Percentiles rank a stretch among this genome's conserved stretches.
Conservation (phyloP, 441 rosid species). For the Euphorbia schlechtendalii region DNA sequence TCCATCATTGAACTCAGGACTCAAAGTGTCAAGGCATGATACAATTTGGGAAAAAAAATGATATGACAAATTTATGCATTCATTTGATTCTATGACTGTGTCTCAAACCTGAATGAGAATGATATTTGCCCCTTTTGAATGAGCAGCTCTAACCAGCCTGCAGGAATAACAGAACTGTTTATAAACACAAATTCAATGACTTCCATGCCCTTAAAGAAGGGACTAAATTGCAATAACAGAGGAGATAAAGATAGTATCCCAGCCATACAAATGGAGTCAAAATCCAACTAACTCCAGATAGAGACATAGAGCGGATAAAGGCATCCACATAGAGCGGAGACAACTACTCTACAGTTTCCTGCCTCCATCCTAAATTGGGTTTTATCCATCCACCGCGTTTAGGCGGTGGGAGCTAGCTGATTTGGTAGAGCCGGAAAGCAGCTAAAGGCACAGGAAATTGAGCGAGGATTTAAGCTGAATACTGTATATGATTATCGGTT, state of each 20-base stretch:
- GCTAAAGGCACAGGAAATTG: no score
- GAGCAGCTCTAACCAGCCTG: constrained; percentile 73
- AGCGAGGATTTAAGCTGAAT: no score
- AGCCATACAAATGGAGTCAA: background rate
- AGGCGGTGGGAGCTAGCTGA: background rate
- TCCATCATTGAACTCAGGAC: background rate
- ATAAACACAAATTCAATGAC: background rate
- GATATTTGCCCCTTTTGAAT: constrained; percentile 62
- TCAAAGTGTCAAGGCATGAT: background rate
- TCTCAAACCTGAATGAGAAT: constrained; percentile 65
- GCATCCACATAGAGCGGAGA: constrained; percentile 41
- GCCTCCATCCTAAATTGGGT: constrained; percentile 1
- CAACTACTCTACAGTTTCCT: constrained; percentile 35
- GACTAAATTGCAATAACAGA: background rate
- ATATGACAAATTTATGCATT: background rate
- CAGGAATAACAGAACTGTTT: background rate
- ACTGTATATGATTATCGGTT: no score
- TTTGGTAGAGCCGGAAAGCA: background rate
- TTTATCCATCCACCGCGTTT: background rate
- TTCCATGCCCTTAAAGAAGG: background rate
- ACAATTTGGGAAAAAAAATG: background rate
- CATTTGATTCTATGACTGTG: background rate
- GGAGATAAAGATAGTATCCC: background rate
- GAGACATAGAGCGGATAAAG: background rate
- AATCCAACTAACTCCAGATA: background rate